These are phyloP conservation scores for Globisporangium orthogonon DNA, from an alignment of 352 stramenopile genomes.

Conservation along the genomic window DNA sequence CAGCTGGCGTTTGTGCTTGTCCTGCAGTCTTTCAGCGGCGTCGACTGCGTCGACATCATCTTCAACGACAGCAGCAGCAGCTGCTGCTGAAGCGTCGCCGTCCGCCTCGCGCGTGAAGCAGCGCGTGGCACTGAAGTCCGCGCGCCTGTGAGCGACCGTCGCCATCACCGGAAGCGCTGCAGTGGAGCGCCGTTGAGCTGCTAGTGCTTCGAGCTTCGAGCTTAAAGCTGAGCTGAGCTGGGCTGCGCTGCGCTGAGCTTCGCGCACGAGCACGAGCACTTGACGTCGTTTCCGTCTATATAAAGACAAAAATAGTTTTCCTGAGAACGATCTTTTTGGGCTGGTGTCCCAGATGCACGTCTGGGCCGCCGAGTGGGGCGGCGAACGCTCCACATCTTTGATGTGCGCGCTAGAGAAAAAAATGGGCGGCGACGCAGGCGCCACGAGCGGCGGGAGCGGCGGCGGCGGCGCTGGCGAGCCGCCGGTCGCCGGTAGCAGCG, in stretches of 20 bases:
- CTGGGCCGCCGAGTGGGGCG: not conserved
- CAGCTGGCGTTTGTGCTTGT: not conserved
- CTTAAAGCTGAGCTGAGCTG: no score
- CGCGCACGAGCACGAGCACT: no score
- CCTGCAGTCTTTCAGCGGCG: not conserved
- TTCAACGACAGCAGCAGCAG: not conserved
- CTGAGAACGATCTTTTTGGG: not conserved
- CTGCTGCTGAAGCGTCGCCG: not conserved
- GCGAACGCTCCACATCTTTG: not conserved
- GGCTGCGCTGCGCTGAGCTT: no score
- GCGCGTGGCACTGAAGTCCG: slow-evolving; percentile 10
- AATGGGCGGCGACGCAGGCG: slow-evolving; percentile 11
- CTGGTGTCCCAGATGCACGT: not conserved
- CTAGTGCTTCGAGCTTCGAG: no score
- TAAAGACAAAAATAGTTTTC: not conserved
- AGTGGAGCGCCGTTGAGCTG: no score
- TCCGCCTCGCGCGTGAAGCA: slow-evolving; percentile 11
- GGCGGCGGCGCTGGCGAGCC: slow-evolving; percentile 7
- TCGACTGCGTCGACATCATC: not conserved
- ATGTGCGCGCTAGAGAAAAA: not conserved
- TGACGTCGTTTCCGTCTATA: no score
- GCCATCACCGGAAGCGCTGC: not conserved
- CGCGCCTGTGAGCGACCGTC: not conserved
- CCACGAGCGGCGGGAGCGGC: slow-evolving; percentile 12
- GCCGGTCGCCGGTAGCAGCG: not conserved